Percentiles rank a stretch among this genome's conserved stretches.
phyloP scores from a whole-genome alignment of 257 asterid species.

The Solanum appendiculatum region DNA sequence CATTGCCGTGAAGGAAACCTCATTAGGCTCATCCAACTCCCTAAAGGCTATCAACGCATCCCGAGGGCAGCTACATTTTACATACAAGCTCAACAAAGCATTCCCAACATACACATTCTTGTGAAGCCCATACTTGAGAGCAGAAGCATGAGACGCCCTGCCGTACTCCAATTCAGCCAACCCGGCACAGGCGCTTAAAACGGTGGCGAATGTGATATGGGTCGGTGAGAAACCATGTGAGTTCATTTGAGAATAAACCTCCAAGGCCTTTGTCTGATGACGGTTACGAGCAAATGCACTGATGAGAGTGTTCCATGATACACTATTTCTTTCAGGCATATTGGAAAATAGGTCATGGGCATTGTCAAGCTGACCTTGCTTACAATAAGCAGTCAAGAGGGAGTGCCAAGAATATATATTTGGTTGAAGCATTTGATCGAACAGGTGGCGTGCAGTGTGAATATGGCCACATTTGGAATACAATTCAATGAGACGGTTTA shows the following conservation, averaged over 20 bases:
- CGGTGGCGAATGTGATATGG: constrained; percentile 4
- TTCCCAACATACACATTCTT: constrained; percentile 8
- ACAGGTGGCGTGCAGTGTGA: background rate
- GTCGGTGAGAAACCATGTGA: background rate
- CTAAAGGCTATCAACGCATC: background rate
- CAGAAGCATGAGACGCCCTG: background rate
- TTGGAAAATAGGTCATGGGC: constrained; percentile 3
- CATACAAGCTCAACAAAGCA: background rate
- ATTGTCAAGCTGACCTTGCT: constrained; percentile 1
- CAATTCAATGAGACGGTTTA: background rate
- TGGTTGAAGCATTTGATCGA: background rate
- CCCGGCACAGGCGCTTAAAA: constrained; percentile 13
- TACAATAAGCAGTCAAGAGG: constrained; percentile 1
- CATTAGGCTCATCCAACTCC: background rate
- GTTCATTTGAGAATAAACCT: constrained; percentile 5
- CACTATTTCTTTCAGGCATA: constrained; percentile 5
- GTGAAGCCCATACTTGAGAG: background rate
- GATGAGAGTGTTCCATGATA: constrained; percentile 14
- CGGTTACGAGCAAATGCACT: constrained; percentile 7
- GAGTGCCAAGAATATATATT: background rate
- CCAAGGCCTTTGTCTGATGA: constrained; percentile 8
- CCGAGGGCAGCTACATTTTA: background rate
- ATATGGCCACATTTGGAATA: background rate
- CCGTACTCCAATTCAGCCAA: background rate
- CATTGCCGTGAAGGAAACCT: background rate